Evolutionary conservation across 1,284 basidiomycete genomes (phyloP).

Genomic region (Trichosporon coremiiforme): DNA sequence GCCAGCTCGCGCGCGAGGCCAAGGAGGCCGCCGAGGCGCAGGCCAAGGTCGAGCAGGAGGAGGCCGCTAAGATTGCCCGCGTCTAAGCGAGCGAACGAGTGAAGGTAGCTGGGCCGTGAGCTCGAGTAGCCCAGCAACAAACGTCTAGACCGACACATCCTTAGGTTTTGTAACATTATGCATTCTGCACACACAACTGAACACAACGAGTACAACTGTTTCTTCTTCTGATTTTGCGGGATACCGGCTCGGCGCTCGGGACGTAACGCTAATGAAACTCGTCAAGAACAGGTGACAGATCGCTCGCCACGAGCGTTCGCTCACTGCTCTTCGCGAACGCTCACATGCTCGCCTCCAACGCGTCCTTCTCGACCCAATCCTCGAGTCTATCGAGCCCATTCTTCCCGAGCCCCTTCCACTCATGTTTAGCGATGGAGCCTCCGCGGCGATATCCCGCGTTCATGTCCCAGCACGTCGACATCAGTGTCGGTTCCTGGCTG

Average conservation of each 20-base stretch:
- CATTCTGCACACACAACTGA: constrained; percentile 16
- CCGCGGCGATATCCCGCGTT: constrained; percentile 59
- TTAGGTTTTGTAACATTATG: constrained; percentile 15
- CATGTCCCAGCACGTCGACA: constrained; percentile 87
- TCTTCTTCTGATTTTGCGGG: no score
- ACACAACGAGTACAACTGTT: no score
- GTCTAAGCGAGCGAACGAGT: neutral
- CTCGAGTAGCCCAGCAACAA: no score
- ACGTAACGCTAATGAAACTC: no score
- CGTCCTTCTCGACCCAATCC: constrained; percentile 68
- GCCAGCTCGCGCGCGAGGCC: neutral
- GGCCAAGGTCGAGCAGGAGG: neutral
- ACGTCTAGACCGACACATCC: neutral
- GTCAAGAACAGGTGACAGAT: no score
- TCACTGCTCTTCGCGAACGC: no score
- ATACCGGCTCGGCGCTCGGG: no score
- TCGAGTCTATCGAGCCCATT: constrained; percentile 65
- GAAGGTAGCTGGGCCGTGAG: neutral
- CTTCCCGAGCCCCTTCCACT: constrained; percentile 89
- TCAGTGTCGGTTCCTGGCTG: constrained; percentile 72
- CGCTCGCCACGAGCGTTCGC: no score
- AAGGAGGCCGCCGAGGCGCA: neutral
- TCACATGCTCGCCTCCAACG: neutral
- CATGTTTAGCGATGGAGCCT: constrained; percentile 81
- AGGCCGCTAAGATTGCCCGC: neutral